Base-by-base conservation (phyloP, 768 basidiomycete species). In the Serendipita vermifera region DNA sequence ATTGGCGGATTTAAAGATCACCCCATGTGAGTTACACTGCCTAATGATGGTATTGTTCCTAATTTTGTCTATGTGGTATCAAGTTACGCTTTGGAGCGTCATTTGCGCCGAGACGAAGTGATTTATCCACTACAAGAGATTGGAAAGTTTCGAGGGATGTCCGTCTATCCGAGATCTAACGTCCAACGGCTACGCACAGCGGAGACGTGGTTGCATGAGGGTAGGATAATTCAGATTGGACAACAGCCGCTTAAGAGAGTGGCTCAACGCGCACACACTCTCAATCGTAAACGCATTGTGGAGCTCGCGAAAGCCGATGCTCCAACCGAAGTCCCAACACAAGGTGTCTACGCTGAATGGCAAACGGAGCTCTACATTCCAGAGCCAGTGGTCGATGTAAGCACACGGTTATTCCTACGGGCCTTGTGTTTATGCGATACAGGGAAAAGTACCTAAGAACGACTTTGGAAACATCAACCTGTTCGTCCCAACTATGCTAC, bases 401-500 rank as follows among this genome's bases (percentile, higher is more conserved):
- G 83, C 75, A 7, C 24, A 43, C 26, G 3, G 9, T 53, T 14
- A 22, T 5, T 6, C 5, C 11, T 38, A 22, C 27, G 15, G 15
- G n/a, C 14, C 33, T 17, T 54, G 33, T 24, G 4, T 9, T 35
- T n/a, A 14, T 36, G 29, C 3, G 29, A 33, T 39, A 48, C 64
- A 98, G 93, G 94, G 94, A 31, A 81, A 79, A 66, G 78, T 99
- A 29, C 92, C 92, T 4, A 93, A 88, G 71, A 99, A 99, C 64
- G 80, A 83, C 60, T 99, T 94, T 66, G 94, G 94, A 15, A 99
- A 97, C 67, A 87, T 99, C 60, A 94, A 99, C 70, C 70, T 99
- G 24, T 99, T 94, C 67, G 88, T 87, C 24, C 84, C 88, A 27
- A 83, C 88, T 3, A 99, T 99, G 96, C 75, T 98, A 29, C 96